Base-by-base conservation (phyloP, 441 rosid genomes). In the Dalechampia spathulata region DNA sequence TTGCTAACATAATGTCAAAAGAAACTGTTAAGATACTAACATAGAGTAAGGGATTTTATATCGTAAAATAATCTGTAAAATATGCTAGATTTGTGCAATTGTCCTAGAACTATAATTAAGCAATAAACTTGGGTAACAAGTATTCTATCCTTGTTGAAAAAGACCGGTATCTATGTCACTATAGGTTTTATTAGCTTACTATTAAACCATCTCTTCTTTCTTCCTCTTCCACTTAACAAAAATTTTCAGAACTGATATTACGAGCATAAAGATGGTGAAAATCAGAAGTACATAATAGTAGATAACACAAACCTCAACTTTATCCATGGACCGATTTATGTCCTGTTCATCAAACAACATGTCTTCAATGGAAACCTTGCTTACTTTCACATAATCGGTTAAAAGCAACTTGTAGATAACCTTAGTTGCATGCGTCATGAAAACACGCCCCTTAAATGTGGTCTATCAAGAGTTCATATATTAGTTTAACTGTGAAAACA, bases 401-500 rank as follows among this genome's bases (percentile, higher is more conserved):
- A 90, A 61, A 40, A 90, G 61, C 72, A 90, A 58, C 76, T 82
- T 85, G 72, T 85, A 90, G 44, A 87, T 82, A 47, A 85, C 98
- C 72, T 90, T 90, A 53, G 98, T 90, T 16, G 96, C 96, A 78
- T 90, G 92, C 23, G 98, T 90, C 98, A 87, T 87, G 70, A 85
- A 90, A 27, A 90, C 94, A 48, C 92, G 61, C 5, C 96, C 98
- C 60, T 69, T 87, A 60, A 90, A 90, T n/a, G 90, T 87, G n/a
- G 96, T 90, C 95, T 90, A 74, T 52, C n/a, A 23, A 46, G 52
- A 68, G 40, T 43, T 36, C 26, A 19, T 8, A 48, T 10, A 44
- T 69, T 26, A 61, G 44, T 60, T 58, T 53, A 56, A 61, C 43
- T 16, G 17, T 39, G 17, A 52, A 48, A 41, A 41, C 5, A 53